phyloP scores from a whole-genome alignment of 352 stramenopile species.

The Globisporangium solare region DNA sequence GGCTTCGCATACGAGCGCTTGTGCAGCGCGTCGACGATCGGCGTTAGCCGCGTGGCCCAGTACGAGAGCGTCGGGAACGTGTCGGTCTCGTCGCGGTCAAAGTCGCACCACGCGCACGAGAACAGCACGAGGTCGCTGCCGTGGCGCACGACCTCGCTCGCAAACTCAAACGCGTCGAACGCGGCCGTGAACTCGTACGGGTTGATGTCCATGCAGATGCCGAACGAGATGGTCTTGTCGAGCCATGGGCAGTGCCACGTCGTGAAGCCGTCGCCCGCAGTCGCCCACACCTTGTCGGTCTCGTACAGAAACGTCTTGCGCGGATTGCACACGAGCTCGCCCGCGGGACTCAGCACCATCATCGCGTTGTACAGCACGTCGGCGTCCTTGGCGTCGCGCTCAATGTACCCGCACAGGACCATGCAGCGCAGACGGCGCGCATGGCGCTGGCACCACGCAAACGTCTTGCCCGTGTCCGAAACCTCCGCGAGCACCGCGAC shows the following conservation, averaged over 20 bases:
- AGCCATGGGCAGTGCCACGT: slow-evolving; percentile 78
- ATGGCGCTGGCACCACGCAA: slow-evolving; percentile 64
- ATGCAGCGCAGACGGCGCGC: slow-evolving; percentile 57
- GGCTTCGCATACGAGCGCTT: slow-evolving; percentile 30
- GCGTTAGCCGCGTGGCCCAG: slow-evolving; percentile 62
- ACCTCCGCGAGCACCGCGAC: slow-evolving; percentile 61
- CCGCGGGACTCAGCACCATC: slow-evolving; percentile 68
- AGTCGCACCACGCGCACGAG: slow-evolving; percentile 79
- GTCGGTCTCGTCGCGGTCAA: slow-evolving; percentile 43
- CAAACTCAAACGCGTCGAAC: slow-evolving; percentile 73
- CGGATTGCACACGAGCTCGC: slow-evolving; percentile 62
- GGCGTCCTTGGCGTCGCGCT: slow-evolving; percentile 17
- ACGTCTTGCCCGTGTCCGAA: slow-evolving; percentile 44
- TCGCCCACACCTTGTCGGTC: slow-evolving; percentile 80
- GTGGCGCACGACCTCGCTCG: slow-evolving; percentile 34
- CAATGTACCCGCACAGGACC: slow-evolving; percentile 70
- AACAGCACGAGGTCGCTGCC: slow-evolving; percentile 76
- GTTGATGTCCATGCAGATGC: slow-evolving; percentile 91
- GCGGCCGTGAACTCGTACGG: slow-evolving; percentile 71
- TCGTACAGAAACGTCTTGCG: slow-evolving; percentile 85
- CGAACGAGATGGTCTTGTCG: slow-evolving; percentile 72
- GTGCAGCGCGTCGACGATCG: slow-evolving; percentile 42
- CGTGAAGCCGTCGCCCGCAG: slow-evolving; percentile 48
- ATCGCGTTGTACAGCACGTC: slow-evolving; percentile 70
- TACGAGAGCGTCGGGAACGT: slow-evolving; percentile 58